A percentile compares a stretch with the other conserved stretches of the same genome.
phyloP scores from a whole-genome alignment of 2,329 filamentous ascomycete species.

The Penicillium sp. region DNA sequence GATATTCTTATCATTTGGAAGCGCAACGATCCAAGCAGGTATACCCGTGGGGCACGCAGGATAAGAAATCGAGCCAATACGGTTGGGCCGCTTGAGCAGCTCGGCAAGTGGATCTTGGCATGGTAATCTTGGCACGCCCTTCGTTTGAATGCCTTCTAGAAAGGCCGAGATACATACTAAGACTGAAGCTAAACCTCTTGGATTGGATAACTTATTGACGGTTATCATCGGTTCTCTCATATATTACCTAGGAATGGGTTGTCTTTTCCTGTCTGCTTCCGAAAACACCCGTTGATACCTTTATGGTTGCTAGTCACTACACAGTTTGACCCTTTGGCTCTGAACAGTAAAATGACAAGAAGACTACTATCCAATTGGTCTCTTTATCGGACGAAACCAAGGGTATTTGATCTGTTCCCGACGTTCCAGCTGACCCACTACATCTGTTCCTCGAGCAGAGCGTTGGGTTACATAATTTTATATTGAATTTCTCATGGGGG shows the following conservation, averaged over 20 bases:
- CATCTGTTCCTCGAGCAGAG: background rate
- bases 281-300: background rate
- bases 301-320: background rate
- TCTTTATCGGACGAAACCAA: background rate
- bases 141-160: background rate
- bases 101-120: background rate
- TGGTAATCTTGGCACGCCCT: background rate
- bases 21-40: background rate
- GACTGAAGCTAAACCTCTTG: background rate
- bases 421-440: background rate
- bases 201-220: background rate
- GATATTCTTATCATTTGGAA: background rate
- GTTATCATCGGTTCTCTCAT: background rate
- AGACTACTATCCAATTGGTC: background rate
- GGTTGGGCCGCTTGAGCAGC: too few species aligned
- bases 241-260: background rate
- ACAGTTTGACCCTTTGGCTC: background rate
- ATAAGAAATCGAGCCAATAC: background rate
- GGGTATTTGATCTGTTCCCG: background rate
- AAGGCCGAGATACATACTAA: background rate
- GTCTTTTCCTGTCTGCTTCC: background rate
- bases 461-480: background rate
- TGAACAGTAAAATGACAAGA: too few species aligned
- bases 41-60: background rate
- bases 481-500: background rate